phyloP scores from a whole-genome alignment of 306 rosid species.

The Corylus americana region DNA sequence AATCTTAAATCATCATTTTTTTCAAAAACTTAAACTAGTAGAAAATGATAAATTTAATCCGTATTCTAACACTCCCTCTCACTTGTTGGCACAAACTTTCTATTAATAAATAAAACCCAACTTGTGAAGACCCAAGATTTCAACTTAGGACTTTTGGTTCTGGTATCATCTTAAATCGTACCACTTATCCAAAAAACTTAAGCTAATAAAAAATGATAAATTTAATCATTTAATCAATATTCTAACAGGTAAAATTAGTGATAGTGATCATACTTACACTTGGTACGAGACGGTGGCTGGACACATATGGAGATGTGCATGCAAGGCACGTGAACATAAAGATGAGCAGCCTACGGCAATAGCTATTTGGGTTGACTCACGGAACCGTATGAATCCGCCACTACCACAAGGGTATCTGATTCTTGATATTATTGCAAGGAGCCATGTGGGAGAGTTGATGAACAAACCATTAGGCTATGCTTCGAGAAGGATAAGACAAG shows the following conservation, averaged over 20 bases:
- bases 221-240: no score
- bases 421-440: slow-evolving; percentile 42
- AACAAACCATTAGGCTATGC: slow-evolving; percentile 56
- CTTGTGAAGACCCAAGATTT: no score
- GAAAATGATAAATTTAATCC: no score
- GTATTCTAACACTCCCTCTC: no score
- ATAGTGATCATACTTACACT: slow-evolving; percentile 25
- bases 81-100: no score
- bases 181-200: no score
- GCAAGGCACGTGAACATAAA: slow-evolving; percentile 46
- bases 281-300: slow-evolving; percentile 50
- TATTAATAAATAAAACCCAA: no score
- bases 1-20: no score
- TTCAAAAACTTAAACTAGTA: no score
- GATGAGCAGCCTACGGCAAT: slow-evolving; percentile 40
- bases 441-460: slow-evolving; percentile 48
- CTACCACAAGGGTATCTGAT: slow-evolving; percentile 53
- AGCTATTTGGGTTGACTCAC: slow-evolving; percentile 42
- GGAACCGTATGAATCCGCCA: slow-evolving; percentile 45
- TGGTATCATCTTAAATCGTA: no score
- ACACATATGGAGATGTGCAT: slow-evolving; percentile 59
- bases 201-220: no score
- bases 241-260: not conserved
- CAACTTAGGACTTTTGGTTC: no score
- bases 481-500: slow-evolving; percentile 50